A percentile compares a stretch with the other conserved stretches of the same genome.
Conservation (phyloP, 2,329 filamentous ascomycete species). For the Aureobasidium lini region DNA sequence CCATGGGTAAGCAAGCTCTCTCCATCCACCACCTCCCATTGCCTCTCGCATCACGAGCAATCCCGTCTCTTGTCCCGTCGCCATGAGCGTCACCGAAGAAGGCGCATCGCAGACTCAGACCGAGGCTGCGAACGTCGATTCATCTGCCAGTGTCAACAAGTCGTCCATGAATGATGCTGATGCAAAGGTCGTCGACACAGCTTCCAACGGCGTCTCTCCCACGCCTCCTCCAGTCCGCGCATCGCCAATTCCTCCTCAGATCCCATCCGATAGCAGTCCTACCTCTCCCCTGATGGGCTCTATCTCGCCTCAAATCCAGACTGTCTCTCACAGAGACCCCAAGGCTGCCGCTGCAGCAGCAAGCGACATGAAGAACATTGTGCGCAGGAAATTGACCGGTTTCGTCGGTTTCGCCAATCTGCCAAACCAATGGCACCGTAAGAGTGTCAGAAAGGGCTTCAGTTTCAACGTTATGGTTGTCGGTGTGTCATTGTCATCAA, state of each 20-base stretch:
- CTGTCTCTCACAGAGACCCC: constrained; percentile 57
- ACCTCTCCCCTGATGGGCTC: constrained; percentile 48
- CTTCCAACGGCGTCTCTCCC: constrained; percentile 38
- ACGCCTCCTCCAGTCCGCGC: constrained; percentile 38
- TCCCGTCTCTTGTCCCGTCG: neutral
- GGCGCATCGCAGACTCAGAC: neutral
- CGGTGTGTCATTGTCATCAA: constrained; percentile 56
- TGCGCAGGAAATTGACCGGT: constrained; percentile 94
- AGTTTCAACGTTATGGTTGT: constrained; percentile 99
- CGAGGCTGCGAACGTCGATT: neutral
- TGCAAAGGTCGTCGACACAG: constrained; percentile 23
- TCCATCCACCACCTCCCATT: constrained; percentile 1
- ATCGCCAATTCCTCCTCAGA: constrained; percentile 37
- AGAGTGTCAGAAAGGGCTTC: constrained; percentile 99
- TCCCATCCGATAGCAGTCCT: constrained; percentile 43
- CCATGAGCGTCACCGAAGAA: constrained; percentile 11
- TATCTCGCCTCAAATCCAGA: constrained; percentile 41
- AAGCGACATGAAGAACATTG: constrained; percentile 75
- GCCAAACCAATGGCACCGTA: constrained; percentile 99
- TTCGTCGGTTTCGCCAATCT: constrained; percentile 98
- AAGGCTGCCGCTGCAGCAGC: constrained; percentile 46
- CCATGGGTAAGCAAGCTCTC: constrained; percentile 15
- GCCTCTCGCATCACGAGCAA: constrained; percentile 5
- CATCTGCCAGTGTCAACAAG: neutral
- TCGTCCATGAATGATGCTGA: constrained; percentile 15